Conservation (phyloP, 257 asterid species). For the Solanum piurae region DNA sequence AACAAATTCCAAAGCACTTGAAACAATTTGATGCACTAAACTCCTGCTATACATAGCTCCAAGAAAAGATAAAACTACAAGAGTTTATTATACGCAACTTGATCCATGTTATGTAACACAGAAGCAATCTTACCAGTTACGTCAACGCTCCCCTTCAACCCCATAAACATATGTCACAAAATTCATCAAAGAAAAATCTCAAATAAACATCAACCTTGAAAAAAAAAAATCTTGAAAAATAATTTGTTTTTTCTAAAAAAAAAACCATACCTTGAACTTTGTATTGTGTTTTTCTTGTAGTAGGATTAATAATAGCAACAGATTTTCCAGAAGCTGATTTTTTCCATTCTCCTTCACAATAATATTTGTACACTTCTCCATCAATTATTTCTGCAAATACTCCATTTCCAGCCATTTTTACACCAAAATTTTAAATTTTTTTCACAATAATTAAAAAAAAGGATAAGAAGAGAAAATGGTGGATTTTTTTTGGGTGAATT, state of each 20-base stretch:
- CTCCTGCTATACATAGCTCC: background rate
- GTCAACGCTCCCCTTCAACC: background rate
- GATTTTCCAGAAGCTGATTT: conserved; percentile 66
- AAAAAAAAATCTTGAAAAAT: no score
- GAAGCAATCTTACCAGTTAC: background rate
- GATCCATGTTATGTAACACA: background rate
- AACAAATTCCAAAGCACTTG: background rate
- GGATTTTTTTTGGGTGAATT: background rate
- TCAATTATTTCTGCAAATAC: conserved; percentile 69
- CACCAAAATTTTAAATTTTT: background rate
- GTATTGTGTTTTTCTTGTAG: conserved; percentile 78
- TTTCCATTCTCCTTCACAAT: conserved; percentile 84
- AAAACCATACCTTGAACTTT: conserved; percentile 80
- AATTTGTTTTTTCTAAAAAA: no score
- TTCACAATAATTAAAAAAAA: background rate
- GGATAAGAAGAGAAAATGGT: background rate
- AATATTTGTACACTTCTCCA: conserved; percentile 68
- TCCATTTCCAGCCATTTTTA: conserved; percentile 74
- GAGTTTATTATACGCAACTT: background rate
- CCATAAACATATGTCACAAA: background rate
- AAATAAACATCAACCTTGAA: background rate
- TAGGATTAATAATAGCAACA: conserved; percentile 72
- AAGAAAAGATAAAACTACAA: background rate
- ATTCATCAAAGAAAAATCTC: background rate
- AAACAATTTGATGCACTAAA: background rate